Conservation (phyloP, 1,139 yeast genomes). For the Sugiyamaella pinicola region DNA sequence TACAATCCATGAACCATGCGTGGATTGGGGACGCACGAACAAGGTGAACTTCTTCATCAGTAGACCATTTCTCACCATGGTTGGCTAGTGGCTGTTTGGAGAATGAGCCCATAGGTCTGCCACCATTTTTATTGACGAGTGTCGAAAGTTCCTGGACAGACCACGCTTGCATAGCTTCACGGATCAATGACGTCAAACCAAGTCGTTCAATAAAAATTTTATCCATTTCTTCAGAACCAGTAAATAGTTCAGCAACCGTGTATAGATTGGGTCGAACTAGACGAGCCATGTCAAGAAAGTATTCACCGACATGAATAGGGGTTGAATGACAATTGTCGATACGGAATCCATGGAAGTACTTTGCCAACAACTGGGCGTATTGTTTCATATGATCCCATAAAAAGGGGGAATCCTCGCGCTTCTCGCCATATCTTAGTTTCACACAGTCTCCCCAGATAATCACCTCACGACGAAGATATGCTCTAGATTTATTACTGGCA, state of each 20-base stretch:
- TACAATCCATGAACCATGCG: conserved; percentile 95
- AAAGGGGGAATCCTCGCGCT: conserved; percentile 80
- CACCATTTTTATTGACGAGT: conserved; percentile 89
- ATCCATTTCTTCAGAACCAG: conserved; percentile 91
- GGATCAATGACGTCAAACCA: conserved; percentile 81
- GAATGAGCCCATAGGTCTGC: conserved; percentile 91
- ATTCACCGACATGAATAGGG: conserved; percentile 92
- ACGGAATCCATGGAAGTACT: conserved; percentile 80
- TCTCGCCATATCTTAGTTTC: conserved; percentile 79
- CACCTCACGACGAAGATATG: conserved; percentile 87
- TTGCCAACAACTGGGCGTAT: conserved; percentile 76
- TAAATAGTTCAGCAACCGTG: conserved; percentile 90
- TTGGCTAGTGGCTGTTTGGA: conserved; percentile 36
- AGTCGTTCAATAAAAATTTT: conserved; percentile 85
- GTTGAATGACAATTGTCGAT: conserved; percentile 96
- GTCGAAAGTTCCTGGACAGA: conserved; percentile 83
- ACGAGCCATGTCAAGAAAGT: conserved; percentile 85
- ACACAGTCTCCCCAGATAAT: conserved; percentile 99
- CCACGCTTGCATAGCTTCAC: conserved; percentile 99
- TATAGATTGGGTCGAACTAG: conserved; percentile 79
- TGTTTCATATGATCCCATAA: conserved; percentile 87
- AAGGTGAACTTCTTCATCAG: conserved; percentile 43
- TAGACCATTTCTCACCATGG: conserved; percentile 26
- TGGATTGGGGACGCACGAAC: conserved; percentile 75
- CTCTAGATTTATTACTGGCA: conserved; percentile 77